Conservation (phyloP, 805 yeast species). For the Yamadazyma laniorum region DNA sequence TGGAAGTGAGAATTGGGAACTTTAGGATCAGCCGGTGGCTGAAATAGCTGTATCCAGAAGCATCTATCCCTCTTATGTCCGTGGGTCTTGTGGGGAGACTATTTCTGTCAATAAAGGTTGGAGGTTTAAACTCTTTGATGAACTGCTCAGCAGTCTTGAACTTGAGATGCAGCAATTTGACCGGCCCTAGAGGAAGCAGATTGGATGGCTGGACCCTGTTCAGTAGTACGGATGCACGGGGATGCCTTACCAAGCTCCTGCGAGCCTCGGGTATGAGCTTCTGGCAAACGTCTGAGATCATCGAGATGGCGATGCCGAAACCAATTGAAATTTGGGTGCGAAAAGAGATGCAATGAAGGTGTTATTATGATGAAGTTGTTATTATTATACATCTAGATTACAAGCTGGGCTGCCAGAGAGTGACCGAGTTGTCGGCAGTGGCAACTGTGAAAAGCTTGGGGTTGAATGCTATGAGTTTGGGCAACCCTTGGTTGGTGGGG, state of each 20-base stretch:
- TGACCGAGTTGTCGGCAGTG: slow-evolving; percentile 53
- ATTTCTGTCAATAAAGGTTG: slow-evolving; percentile 5
- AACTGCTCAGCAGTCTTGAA: slow-evolving; percentile 6
- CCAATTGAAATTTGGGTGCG: neutral
- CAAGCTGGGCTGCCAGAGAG: slow-evolving; percentile 34
- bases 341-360: neutral
- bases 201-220: neutral
- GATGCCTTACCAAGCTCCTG: neutral
- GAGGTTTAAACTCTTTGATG: slow-evolving; percentile 5
- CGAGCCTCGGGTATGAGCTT: neutral
- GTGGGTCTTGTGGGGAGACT: slow-evolving; percentile 27
- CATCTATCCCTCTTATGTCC: slow-evolving; percentile 38
- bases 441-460: slow-evolving; percentile 62
- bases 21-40: slow-evolving; percentile 9
- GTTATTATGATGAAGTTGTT: too few species aligned
- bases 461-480: slow-evolving; percentile 55
- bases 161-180: neutral
- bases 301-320: neutral
- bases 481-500: slow-evolving; percentile 30
- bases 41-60: slow-evolving; percentile 15
- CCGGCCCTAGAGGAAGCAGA: too few species aligned
- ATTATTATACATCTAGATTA: too few species aligned
- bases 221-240: too few species aligned
- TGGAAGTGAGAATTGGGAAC: slow-evolving; percentile 14
- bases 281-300: neutral